Conservation (phyloP, 164 flowering plant species). For the Magnolia officinalis region DNA sequence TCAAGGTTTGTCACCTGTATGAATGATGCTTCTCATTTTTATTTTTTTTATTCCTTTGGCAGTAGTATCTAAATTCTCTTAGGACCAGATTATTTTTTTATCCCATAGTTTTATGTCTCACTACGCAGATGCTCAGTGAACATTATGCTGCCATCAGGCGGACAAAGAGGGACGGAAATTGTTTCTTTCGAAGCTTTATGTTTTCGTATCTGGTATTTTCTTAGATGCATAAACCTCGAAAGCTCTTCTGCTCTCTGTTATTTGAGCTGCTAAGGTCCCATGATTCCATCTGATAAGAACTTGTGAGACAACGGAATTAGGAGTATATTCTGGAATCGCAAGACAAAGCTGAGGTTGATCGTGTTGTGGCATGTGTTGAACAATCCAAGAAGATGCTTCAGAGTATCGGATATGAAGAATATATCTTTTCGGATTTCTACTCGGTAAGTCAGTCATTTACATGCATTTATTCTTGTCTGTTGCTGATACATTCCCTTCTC, state of each 20-base stretch:
- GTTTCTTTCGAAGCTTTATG: slow-evolving; percentile 95
- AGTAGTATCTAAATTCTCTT: neutral
- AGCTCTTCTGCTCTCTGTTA: slow-evolving; percentile 6
- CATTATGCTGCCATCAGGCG: slow-evolving; percentile 75
- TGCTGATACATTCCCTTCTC: neutral
- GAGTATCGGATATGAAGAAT: slow-evolving; percentile 78
- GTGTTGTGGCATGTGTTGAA: slow-evolving; percentile 64
- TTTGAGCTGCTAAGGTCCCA: slow-evolving; percentile 13
- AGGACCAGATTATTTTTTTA: neutral
- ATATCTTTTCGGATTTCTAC: slow-evolving; percentile 92
- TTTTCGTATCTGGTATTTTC: slow-evolving; percentile 84
- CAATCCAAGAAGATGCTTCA: slow-evolving; percentile 79
- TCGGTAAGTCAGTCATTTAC: slow-evolving; percentile 33
- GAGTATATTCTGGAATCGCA: slow-evolving; percentile 84
- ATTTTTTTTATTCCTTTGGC: neutral
- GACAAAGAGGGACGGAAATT: slow-evolving; percentile 94
- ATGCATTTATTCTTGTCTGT: neutral
- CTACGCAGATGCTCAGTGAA: slow-evolving; percentile 55
- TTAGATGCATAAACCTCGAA: slow-evolving; percentile 17
- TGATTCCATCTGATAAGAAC: slow-evolving; percentile 16
- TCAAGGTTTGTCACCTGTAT: slow-evolving; percentile 47
- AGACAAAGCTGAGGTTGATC: slow-evolving; percentile 77
- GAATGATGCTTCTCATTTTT: neutral
- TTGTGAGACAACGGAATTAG: slow-evolving; percentile 37
- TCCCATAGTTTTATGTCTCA: neutral